Percentiles rank a stretch among this genome's conserved stretches.
phyloP scores from a whole-genome alignment of 768 basidiomycete species.

The Ephemerocybe angulata region DNA sequence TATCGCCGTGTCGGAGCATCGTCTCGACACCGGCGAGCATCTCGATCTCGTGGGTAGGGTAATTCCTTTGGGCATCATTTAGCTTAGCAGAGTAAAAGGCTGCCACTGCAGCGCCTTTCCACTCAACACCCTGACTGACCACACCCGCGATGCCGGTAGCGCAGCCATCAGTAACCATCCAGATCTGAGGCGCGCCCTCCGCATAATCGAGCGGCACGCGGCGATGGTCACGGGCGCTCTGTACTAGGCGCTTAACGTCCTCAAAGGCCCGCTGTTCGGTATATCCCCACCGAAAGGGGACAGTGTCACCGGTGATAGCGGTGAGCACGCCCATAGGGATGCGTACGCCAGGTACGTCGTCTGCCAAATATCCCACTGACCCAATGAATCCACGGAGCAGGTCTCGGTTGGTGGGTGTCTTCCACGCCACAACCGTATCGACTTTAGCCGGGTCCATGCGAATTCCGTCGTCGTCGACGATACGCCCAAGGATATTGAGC shows the following conservation, averaged over 20 bases:
- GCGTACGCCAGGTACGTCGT: slow-evolving; percentile 18
- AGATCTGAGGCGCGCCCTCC: slow-evolving; percentile 15
- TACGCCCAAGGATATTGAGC: slow-evolving; percentile 29
- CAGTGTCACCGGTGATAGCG: slow-evolving; percentile 11
- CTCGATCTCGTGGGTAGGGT: slow-evolving; percentile 37
- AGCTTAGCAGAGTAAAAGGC: slow-evolving; percentile 35
- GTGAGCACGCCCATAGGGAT: slow-evolving; percentile 28
- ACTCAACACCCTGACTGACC: slow-evolving; percentile 17
- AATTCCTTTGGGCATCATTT: slow-evolving; percentile 32
- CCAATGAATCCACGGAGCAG: slow-evolving; percentile 6
- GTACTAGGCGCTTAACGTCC: slow-evolving; percentile 21
- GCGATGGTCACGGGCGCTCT: slow-evolving; percentile 12
- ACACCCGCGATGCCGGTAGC: slow-evolving; percentile 21
- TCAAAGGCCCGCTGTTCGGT: slow-evolving; percentile 26
- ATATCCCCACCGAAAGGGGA: slow-evolving; percentile 17
- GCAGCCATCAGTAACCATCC: slow-evolving; percentile 26
- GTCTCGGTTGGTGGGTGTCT: slow-evolving; percentile 17
- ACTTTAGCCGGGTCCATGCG: slow-evolving; percentile 37
- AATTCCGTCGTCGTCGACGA: slow-evolving; percentile 31
- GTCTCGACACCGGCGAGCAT: slow-evolving; percentile 33
- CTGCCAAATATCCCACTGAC: slow-evolving; percentile 13
- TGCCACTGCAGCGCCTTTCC: slow-evolving; percentile 20
- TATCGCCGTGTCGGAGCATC: slow-evolving; percentile 25
- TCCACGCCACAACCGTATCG: slow-evolving; percentile 21
- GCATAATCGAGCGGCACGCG: slow-evolving; percentile 15